Percentiles rank a stretch among this genome's conserved stretches.
These are phyloP conservation scores for Boeremia lycopersici DNA, from an alignment of 2,329 filamentous ascomycete genomes.

Conservation along the genomic window DNA sequence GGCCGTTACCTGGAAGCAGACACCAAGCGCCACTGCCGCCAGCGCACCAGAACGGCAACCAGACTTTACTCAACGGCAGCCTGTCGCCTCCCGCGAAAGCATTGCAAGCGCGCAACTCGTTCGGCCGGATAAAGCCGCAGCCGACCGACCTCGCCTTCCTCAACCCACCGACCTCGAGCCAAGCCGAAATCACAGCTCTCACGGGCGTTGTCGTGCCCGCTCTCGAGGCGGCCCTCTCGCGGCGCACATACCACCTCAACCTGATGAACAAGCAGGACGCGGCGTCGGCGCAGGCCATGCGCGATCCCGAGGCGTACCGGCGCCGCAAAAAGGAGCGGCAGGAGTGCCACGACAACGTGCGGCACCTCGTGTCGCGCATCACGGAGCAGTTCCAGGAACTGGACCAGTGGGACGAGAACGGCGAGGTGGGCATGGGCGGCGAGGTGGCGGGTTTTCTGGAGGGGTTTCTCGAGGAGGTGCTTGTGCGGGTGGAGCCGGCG, in stretches of 20 bases:
- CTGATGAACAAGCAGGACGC: slow-evolving; percentile 50
- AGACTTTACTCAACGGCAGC: not conserved
- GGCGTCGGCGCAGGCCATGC: slow-evolving; percentile 53
- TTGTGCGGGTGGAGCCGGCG: slow-evolving; percentile 87
- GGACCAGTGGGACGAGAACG: slow-evolving; percentile 82
- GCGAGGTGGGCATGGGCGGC: slow-evolving; percentile 91
- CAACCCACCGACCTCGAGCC: slow-evolving; percentile 52
- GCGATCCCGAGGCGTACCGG: slow-evolving; percentile 62
- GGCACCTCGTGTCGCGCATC: slow-evolving; percentile 80
- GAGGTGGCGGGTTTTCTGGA: slow-evolving; percentile 89
- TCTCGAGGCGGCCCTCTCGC: slow-evolving; percentile 85
- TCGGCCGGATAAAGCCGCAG: slow-evolving; percentile 37
- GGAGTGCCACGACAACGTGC: slow-evolving; percentile 81
- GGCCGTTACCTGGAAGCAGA: slow-evolving; percentile 20
- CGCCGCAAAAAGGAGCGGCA: slow-evolving; percentile 42
- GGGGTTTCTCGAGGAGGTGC: slow-evolving; percentile 88
- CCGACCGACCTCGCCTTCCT: slow-evolving; percentile 23
- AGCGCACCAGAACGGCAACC: slow-evolving; percentile 4
- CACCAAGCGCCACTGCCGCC: slow-evolving; percentile 2
- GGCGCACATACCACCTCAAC: slow-evolving; percentile 67
- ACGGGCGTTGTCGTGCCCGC: slow-evolving; percentile 93
- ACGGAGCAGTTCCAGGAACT: slow-evolving; percentile 86
- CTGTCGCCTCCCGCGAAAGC: slow-evolving; percentile 22
- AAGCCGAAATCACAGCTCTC: slow-evolving; percentile 78
- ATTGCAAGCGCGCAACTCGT: slow-evolving; percentile 34